Evolutionary conservation across 305 asterid species (phyloP).

Genomic region (Fraxinus paxiana): DNA sequence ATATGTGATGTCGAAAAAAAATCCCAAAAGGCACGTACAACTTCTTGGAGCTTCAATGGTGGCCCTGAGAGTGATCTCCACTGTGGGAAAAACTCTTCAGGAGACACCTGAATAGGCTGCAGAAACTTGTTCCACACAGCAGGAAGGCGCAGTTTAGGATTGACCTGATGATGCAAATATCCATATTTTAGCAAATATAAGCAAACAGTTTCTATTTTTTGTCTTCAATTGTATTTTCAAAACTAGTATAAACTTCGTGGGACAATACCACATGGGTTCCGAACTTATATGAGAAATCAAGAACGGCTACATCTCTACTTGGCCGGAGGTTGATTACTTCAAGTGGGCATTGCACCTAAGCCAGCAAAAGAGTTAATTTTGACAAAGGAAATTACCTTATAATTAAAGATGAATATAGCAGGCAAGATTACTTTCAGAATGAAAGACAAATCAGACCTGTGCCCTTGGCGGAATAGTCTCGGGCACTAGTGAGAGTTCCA

Average conservation of each 20-base stretch:
- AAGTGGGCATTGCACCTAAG: constrained; percentile 91
- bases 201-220: neutral
- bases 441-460: constrained; percentile 50
- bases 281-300: constrained; percentile 78
- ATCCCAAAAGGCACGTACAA: constrained; percentile 44
- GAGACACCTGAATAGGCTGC: constrained; percentile 77
- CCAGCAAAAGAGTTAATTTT: constrained; percentile 7
- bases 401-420: neutral
- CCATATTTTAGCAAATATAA: constrained; percentile 26
- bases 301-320: constrained; percentile 87
- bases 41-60: constrained; percentile 97
- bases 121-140: constrained; percentile 83
- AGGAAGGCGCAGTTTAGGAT: constrained; percentile 92
- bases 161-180: constrained; percentile 54
- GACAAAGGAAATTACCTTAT: neutral
- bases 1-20: neutral
- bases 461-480: constrained; percentile 96
- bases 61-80: constrained; percentile 99
- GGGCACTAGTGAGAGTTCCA: constrained; percentile 80
- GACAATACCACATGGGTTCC: constrained; percentile 61
- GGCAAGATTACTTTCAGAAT: constrained; percentile 12
- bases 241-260: constrained; percentile 13
- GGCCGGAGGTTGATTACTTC: constrained; percentile 80
- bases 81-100: constrained; percentile 93
- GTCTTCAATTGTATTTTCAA: neutral